Evolutionary conservation across 2,329 filamentous ascomycete species (phyloP), one percentile per base, ranked within the genome.

Genomic region (Scorias spongiosa): DNA sequence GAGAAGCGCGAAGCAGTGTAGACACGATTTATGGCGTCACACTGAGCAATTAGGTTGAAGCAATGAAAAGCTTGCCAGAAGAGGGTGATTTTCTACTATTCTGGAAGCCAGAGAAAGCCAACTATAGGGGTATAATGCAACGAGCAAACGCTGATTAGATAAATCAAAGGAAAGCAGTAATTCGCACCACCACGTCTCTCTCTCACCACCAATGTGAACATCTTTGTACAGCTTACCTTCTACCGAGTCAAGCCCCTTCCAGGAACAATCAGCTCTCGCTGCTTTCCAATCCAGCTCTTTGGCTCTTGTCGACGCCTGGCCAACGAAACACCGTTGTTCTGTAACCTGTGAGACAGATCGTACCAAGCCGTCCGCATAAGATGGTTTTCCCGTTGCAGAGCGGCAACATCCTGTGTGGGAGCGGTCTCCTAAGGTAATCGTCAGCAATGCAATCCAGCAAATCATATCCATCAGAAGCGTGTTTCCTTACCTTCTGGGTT

Each of bases 291-390:
- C 83, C 84, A 93, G 64, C 83, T 88, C 63, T 78, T 81, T 11
- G 84, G 81, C 52, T 75, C 74, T 54, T 89, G 83, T 53, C 77
- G 76, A 52, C 82, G 73, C 51, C 85, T 70, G 57, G 87, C 81
- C 49, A 93, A 65, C 44, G 84, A 77, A 37, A 89, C 80, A 49
- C 84, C 83, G 60, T 88, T 89, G 66, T 82, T 87, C 64, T 91
- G 84, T 52, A 93, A 63, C 42, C 85, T 72, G 57, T 73, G 80
- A 20, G 80, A 79, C 55, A 91, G 74, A 61, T 89, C 84, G 64
- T 88, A 88, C 84, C 84, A 93, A 2, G 85, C 85, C n/a, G 79
- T 82, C 20, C 80, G 71, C 54, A 93, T 85, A 57, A 91, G 72
- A 34, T 74, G 73, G 60, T 85, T 86, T 62, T 93, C 85, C 53